phyloP scores from a whole-genome alignment of 2,329 filamentous ascomycete species.

The Fulvia fulva region DNA sequence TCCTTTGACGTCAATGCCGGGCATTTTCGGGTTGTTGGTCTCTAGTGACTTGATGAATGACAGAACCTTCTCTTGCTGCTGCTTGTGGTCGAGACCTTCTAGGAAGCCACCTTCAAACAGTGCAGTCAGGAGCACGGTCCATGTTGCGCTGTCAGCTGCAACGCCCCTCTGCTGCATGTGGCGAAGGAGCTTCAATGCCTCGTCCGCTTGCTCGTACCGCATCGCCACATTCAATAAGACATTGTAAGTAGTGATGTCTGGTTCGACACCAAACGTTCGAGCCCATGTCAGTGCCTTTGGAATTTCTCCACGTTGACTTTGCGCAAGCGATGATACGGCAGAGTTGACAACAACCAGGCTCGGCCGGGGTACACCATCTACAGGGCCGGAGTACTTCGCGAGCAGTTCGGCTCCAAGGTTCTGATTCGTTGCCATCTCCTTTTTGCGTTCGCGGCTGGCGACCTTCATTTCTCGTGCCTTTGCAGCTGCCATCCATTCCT shows the following conservation, averaged over 20 bases:
- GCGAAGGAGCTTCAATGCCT: conserved; percentile 38
- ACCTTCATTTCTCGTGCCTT: conserved; percentile 17
- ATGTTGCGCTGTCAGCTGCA: conserved; percentile 56
- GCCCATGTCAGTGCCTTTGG: conserved; percentile 52
- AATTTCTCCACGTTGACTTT: conserved; percentile 48
- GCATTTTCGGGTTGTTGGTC: conserved; percentile 43
- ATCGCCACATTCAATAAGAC: conserved; percentile 32
- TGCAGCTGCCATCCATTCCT: conserved; percentile 50
- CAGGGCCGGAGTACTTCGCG: conserved; percentile 20
- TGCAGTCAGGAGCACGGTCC: conserved; percentile 66
- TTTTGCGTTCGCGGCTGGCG: background rate
- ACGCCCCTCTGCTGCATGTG: conserved; percentile 45
- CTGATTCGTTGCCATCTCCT: conserved; percentile 16
- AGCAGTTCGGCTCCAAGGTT: conserved; percentile 17
- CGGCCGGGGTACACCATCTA: conserved; percentile 53
- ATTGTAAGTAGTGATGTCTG: conserved; percentile 34
- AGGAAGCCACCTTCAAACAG: conserved; percentile 50
- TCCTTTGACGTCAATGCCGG: conserved; percentile 54
- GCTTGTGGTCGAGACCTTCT: conserved; percentile 38
- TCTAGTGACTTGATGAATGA: conserved; percentile 57
- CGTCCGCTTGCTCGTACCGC: conserved; percentile 22
- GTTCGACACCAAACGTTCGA: conserved; percentile 31
- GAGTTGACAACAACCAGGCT: conserved; percentile 65
- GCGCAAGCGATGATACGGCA: conserved; percentile 61
- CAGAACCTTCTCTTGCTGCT: conserved; percentile 55